Evolutionary conservation across 306 rosid genomes (phyloP), one percentile per base, ranked within the genome.

Genomic region (Argentina anserina): DNA sequence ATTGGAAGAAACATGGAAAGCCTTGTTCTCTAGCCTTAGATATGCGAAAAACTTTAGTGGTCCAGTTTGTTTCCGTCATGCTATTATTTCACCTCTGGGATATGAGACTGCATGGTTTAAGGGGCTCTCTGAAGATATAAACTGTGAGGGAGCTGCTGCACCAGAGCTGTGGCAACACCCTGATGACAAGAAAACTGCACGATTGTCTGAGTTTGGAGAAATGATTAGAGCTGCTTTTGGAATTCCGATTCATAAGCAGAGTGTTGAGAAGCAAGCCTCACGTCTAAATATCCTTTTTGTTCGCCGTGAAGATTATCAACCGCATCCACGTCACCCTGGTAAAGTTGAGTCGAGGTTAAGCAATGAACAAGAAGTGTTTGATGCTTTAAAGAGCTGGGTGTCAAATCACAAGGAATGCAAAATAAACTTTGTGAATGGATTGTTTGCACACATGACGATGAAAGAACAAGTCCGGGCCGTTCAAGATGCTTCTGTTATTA

Each of bases 361-460:
- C 45, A 94, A 94, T 26, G 98, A 94, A 86, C 84, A 71, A 75
- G 92, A 91, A 79, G 84, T 94, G 49, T 94, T 87, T 60, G 81
- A 86, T 36, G 78, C 89, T 40, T 75, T 94, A 53, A 87, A 89
- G 70, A 82, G 23, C 47, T 94, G 97, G 95, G 82, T 78, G 43
- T 73, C 89, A 50, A 79, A 45, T 66, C 79, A 86, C 40, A 81
- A 80, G 42, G 88, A 80, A 9, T 94, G 98, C 85, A 86, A 82
- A 75, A 56, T 94, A 49, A 89, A 91, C 87, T 78, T 94, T 28
- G 92, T 91, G 79, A 94, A 91, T 55, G 98, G 98, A 74, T 84
- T 94, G 84, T 88, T 94, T 65, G 97, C 92, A 0, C 98, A 91
- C 86, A 91, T 91, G 97, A 43, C 97, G n/a, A 88, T 94, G 98